Evolutionary conservation across 2,329 filamentous ascomycete species (phyloP).

Genomic region (Fusarium goolgardi): DNA sequence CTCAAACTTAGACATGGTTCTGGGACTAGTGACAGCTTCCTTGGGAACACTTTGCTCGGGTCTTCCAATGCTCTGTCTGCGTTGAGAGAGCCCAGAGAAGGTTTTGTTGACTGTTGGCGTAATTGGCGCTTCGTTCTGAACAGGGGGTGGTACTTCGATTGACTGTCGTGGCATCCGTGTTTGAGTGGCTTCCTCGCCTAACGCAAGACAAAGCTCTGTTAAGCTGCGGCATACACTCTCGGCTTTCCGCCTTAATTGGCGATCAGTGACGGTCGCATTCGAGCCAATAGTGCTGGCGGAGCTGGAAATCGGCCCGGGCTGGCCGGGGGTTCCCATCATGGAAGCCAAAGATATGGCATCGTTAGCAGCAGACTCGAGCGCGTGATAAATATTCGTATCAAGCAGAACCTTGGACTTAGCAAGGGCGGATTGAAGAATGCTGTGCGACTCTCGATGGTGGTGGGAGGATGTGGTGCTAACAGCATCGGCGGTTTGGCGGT

Average conservation of each 20-base stretch:
- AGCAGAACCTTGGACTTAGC: slow-evolving; percentile 79
- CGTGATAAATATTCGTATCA: slow-evolving; percentile 76
- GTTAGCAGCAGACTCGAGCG: slow-evolving; percentile 81
- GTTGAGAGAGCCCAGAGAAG: slow-evolving; percentile 52
- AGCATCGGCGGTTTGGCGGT: slow-evolving; percentile 50
- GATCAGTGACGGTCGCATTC: slow-evolving; percentile 72
- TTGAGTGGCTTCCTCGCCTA: slow-evolving; percentile 70
- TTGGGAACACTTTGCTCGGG: slow-evolving; percentile 55
- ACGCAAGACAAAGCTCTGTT: slow-evolving; percentile 89
- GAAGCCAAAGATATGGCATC: slow-evolving; percentile 84
- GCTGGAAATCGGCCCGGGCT: slow-evolving; percentile 75
- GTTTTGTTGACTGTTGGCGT: slow-evolving; percentile 62
- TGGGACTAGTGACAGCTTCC: slow-evolving; percentile 57
- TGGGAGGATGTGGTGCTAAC: slow-evolving; percentile 57
- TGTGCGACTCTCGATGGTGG: slow-evolving; percentile 70
- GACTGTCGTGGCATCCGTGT: slow-evolving; percentile 48
- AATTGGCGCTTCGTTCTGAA: slow-evolving; percentile 46
- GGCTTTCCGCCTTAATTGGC: slow-evolving; percentile 88
- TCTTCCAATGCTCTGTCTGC: slow-evolving; percentile 55
- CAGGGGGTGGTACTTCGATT: slow-evolving; percentile 25
- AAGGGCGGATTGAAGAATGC: slow-evolving; percentile 82
- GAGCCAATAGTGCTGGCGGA: slow-evolving; percentile 71
- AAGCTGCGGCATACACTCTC: slow-evolving; percentile 93
- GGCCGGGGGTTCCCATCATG: slow-evolving; percentile 79
- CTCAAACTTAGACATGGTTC: slow-evolving; percentile 63